Evolutionary conservation across 2,329 filamentous ascomycete species (phyloP).

Genomic region (Simplicillium sp.): DNA sequence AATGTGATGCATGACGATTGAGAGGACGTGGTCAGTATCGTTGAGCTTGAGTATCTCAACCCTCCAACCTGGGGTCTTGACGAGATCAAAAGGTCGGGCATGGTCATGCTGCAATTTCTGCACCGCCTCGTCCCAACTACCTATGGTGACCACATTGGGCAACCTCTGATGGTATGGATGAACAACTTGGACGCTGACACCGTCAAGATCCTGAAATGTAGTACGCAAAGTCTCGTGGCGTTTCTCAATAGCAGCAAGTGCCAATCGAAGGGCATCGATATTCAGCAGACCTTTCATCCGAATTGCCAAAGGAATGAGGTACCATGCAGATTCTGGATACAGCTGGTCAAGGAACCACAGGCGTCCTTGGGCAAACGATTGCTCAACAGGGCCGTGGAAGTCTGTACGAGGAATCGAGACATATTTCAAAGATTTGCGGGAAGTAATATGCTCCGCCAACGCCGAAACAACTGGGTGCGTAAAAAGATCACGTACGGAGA

Average conservation of each 20-base stretch:
- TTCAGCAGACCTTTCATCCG: slow-evolving; percentile 8
- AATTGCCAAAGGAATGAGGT: slow-evolving; percentile 9
- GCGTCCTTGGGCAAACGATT: slow-evolving; percentile 13
- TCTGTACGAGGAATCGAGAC: no score
- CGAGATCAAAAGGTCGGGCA: slow-evolving; percentile 13
- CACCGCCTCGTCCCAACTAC: neutral
- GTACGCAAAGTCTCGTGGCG: slow-evolving; percentile 13
- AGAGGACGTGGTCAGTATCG: slow-evolving; percentile 11
- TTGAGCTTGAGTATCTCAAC: slow-evolving; percentile 7
- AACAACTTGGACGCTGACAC: slow-evolving; percentile 6
- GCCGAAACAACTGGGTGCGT: slow-evolving; percentile 3
- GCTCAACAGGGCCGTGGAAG: slow-evolving; percentile 9
- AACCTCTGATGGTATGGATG: neutral
- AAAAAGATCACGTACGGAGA: slow-evolving; percentile 9
- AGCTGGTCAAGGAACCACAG: slow-evolving; percentile 14
- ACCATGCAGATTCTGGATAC: slow-evolving; percentile 9
- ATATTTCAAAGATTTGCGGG: no score
- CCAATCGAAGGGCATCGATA: slow-evolving; percentile 5
- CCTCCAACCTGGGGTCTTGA: slow-evolving; percentile 12
- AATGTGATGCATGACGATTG: slow-evolving; percentile 18
- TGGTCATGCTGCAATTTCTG: slow-evolving; percentile 8
- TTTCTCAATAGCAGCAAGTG: slow-evolving; percentile 9
- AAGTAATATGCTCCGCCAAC: slow-evolving; percentile 1
- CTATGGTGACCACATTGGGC: slow-evolving; percentile 1
- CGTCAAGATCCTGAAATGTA: slow-evolving; percentile 8